Base-by-base conservation (phyloP, 2,329 filamentous ascomycete species). In the Penicillium crustosum region DNA sequence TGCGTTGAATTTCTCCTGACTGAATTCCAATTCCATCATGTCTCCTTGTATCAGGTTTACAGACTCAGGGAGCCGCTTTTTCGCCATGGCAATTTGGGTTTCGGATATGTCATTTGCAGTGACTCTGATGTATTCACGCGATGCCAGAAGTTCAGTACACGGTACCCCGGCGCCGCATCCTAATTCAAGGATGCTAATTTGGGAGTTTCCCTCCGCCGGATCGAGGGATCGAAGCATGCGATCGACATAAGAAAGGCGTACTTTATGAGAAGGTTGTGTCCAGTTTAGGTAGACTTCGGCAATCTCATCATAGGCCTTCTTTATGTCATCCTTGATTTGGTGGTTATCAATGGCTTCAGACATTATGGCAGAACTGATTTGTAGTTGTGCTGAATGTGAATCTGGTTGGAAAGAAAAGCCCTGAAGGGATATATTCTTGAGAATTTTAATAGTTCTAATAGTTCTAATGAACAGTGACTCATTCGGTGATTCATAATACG, bases 21-120 rank as follows among this genome's bases (percentile, higher is more conserved):
- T 58, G 57, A 80, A 78, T 1, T 66, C 53, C 1, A 81, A 66
- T 0, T 56, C 60, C 57, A 75, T 69, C 79, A 81, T 81, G 53
- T 81, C 78, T 2, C 74, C 77, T 17, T 71, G 61, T 3, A 74
- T 58, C 1, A 77, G 63, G 7, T 58, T 56, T n/a, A 72, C 65
- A 0, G 62, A 59, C 1, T 53, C 27, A 4, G 65, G 57, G 3
- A 74, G 65, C 4, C 64, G 62, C 13, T 59, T 19, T 41, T 49
- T 61, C 2, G 76, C 77, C 2, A 78, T 63, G 5, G 67, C 61
- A 39, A 81, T 69, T 55, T 81, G 78, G 0, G 68, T 53, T 0
- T 62, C 57, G 0, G 77, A 79, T 38, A 81, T 73, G 57, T 81
- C 78, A 50, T 79, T 79, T 19, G 71, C 78, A 0, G 70, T 76